These are phyloP conservation scores for Pseudopediastrum boryanum DNA, from an alignment of 139 green algal species.

Conservation along the genomic window DNA sequence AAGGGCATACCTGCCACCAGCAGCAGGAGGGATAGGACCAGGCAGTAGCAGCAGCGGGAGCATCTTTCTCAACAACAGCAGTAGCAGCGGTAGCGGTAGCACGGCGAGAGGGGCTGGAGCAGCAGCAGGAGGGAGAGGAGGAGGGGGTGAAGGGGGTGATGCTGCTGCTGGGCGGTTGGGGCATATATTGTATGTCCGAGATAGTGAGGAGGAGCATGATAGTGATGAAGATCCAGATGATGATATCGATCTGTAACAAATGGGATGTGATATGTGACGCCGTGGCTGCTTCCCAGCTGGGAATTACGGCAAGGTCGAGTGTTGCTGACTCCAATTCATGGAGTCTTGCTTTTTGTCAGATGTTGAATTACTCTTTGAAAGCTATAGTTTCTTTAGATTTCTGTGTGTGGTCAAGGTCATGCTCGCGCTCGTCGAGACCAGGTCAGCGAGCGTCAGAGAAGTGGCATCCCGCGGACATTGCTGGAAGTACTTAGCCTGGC, in stretches of 20 bases:
- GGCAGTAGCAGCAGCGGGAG: not conserved
- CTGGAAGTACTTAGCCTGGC: too few relatives aligned
- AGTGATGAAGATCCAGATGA: conserved; percentile 85
- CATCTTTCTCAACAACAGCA: not conserved
- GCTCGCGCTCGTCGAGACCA: too few relatives aligned
- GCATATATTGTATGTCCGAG: conserved; percentile 79
- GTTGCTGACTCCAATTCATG: too few relatives aligned
- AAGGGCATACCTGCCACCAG: conserved; percentile 64
- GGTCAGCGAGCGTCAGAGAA: too few relatives aligned
- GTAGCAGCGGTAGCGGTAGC: not conserved
- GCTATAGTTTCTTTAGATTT: too few relatives aligned
- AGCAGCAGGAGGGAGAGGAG: not conserved
- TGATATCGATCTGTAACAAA: conserved; percentile 80
- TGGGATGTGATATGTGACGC: too few relatives aligned
- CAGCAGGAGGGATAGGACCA: conserved; percentile 58
- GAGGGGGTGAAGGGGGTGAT: not conserved
- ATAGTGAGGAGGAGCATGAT: conserved; percentile 76
- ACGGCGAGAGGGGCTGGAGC: not conserved
- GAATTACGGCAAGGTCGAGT: too few relatives aligned
- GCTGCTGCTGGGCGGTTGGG: conserved; percentile 45
- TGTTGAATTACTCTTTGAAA: too few relatives aligned
- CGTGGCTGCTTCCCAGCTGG: too few relatives aligned
- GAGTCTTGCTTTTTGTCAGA: too few relatives aligned
- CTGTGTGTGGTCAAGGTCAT: too few relatives aligned
- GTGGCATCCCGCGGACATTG: too few relatives aligned